Evolutionary conservation across 208 protist species (phyloP).

Genomic region (Trypanosomatidae sp.): DNA sequence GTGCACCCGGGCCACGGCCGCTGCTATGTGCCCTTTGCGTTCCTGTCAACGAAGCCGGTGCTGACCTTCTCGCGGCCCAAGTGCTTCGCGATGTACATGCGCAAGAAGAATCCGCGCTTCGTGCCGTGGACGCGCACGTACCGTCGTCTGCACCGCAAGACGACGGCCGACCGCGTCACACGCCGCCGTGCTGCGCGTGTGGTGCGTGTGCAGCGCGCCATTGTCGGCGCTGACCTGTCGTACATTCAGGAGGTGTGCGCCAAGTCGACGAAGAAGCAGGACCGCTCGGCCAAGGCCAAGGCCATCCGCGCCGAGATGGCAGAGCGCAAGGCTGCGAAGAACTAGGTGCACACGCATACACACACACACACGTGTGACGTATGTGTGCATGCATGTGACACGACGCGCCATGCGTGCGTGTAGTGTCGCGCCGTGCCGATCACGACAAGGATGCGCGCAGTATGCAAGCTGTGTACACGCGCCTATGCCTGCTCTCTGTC

Average conservation of each 20-base stretch:
- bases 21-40: conserved; percentile 88
- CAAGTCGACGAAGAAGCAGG: conserved; percentile 43
- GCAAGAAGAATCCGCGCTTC: conserved; percentile 92
- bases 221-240: conserved; percentile 80
- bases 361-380: no score
- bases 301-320: conserved; percentile 79
- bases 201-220: conserved; percentile 62
- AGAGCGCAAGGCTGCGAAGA: conserved; percentile 87
- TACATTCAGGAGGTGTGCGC: conserved; percentile 84
- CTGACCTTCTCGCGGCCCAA: conserved; percentile 86
- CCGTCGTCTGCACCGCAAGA: conserved; percentile 90
- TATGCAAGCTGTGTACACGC: background rate
- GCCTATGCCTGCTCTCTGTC: background rate
- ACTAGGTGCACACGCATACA: no score
- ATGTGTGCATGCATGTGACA: no score
- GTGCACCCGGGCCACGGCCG: conserved; percentile 91
- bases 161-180: conserved; percentile 63
- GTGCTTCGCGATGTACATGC: conserved; percentile 87
- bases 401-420: background rate
- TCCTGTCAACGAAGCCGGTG: conserved; percentile 90
- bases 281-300: conserved; percentile 84
- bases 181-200: conserved; percentile 71
- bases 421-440: background rate
- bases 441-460: background rate
- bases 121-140: conserved; percentile 89